Evolutionary conservation across 257 asterid species (phyloP).

Genomic region (Thymus quinquecostatus): DNA sequence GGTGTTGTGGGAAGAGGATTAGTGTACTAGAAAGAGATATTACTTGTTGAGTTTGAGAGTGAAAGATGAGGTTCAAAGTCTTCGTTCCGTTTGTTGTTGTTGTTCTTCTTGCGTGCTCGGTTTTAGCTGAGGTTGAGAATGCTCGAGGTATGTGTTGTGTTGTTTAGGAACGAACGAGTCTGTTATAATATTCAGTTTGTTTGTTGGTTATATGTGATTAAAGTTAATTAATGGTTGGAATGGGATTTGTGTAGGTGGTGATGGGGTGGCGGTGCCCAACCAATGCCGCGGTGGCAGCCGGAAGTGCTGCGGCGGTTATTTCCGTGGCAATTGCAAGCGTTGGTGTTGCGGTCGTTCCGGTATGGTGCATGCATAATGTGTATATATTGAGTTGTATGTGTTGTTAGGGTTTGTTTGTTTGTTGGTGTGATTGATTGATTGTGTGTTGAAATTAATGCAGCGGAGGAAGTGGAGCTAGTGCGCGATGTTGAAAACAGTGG

Average conservation of each 20-base stretch:
- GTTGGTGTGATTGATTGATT: neutral
- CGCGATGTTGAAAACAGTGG: neutral
- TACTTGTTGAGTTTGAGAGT: too few relatives aligned
- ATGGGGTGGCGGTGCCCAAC: too few relatives aligned
- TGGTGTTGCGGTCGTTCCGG: too few relatives aligned
- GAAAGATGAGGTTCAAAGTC: constrained; percentile 16
- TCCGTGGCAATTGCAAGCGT: too few relatives aligned
- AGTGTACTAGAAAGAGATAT: too few relatives aligned
- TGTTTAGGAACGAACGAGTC: too few relatives aligned
- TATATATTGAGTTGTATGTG: too few relatives aligned
- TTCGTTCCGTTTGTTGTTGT: constrained; percentile 11
- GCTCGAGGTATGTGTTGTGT: neutral
- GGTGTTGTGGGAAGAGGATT: neutral
- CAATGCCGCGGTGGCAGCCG: too few relatives aligned
- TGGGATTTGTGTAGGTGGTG: too few relatives aligned
- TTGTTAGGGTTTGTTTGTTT: neutral
- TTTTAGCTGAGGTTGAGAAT: constrained; percentile 13
- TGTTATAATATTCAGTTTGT: neutral
- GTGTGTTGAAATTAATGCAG: neutral
- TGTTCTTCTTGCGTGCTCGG: constrained; percentile 19
- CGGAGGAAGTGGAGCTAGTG: constrained; percentile 18
- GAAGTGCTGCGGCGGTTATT: too few relatives aligned
- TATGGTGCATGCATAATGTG: too few relatives aligned
- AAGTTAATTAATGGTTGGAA: too few relatives aligned
- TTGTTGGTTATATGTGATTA: neutral